Percentiles rank a stretch among this genome's conserved stretches.
Evolutionary conservation across 192 early-diverging fungal genomes (phyloP).

Genomic region (Backusella tarrabulga): DNA sequence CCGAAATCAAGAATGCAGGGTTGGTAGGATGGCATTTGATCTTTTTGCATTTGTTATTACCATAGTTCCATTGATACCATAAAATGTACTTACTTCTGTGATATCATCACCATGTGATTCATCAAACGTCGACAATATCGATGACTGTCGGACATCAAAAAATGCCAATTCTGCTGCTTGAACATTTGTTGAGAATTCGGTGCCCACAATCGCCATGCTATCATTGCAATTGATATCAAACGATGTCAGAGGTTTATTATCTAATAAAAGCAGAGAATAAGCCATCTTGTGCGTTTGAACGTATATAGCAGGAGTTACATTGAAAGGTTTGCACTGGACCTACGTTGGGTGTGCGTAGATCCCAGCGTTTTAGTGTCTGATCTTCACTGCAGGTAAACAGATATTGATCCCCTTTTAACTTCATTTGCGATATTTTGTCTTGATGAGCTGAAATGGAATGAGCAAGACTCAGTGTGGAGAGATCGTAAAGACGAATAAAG

Average conservation of each 20-base stretch:
- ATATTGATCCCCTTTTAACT: conserved; percentile 49
- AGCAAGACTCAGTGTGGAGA: conserved; percentile 42
- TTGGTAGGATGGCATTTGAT: conserved; percentile 63
- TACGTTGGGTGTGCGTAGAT: conserved; percentile 50
- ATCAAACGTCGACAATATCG: conserved; percentile 41
- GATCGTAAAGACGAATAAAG: conserved; percentile 66
- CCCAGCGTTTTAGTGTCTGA: conserved; percentile 62
- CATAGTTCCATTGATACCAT: background rate
- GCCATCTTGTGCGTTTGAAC: background rate
- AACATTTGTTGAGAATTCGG: conserved; percentile 37
- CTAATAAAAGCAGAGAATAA: background rate
- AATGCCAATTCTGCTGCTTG: conserved; percentile 51
- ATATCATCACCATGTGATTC: conserved; percentile 78
- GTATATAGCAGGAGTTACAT: conserved; percentile 45
- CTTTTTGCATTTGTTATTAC: background rate
- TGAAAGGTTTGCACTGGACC: conserved; percentile 56
- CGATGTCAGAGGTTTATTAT: conserved; percentile 41
- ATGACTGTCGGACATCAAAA: conserved; percentile 38
- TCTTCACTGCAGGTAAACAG: conserved; percentile 67
- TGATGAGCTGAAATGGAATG: conserved; percentile 54
- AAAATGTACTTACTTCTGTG: conserved; percentile 44
- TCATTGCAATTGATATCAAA: conserved; percentile 55
- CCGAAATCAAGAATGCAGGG: conserved; percentile 58
- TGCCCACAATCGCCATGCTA: conserved; percentile 52
- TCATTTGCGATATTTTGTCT: conserved; percentile 62